Percentiles rank a stretch among this genome's conserved stretches.
Evolutionary conservation across 306 rosid species (phyloP).

Genomic region (Citrullus amarus): DNA sequence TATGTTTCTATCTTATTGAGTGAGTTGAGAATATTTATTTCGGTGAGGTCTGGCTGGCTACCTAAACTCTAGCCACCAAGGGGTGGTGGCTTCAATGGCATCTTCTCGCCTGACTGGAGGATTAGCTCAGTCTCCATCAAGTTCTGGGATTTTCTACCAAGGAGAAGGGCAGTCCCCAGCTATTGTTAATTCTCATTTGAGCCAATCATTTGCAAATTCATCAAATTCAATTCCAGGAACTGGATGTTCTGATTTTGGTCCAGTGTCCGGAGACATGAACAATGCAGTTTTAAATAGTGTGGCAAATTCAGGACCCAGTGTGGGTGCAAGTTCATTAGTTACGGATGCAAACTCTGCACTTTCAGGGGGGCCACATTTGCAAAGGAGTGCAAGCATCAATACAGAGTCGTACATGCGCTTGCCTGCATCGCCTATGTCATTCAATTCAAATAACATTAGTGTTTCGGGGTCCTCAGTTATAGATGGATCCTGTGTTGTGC

Average conservation of each 20-base stretch:
- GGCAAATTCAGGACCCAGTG: slow-evolving; percentile 87
- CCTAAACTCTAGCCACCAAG: slow-evolving; percentile 57
- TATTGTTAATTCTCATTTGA: slow-evolving; percentile 73
- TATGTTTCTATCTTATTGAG: slow-evolving; percentile 23
- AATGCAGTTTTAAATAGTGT: slow-evolving; percentile 67
- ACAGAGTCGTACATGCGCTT: slow-evolving; percentile 71
- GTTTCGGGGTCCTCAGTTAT: slow-evolving; percentile 81
- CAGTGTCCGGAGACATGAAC: slow-evolving; percentile 80
- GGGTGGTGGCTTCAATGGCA: slow-evolving; percentile 75
- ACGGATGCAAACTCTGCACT: slow-evolving; percentile 96
- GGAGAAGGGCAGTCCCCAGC: slow-evolving; percentile 81
- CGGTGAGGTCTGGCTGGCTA: slow-evolving; percentile 64
- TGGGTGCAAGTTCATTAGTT: slow-evolving; percentile 93
- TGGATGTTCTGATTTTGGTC: slow-evolving; percentile 68
- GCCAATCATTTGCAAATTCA: slow-evolving; percentile 72
- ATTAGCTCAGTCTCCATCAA: slow-evolving; percentile 74
- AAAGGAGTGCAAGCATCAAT: slow-evolving; percentile 93
- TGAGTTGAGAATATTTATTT: slow-evolving; percentile 19
- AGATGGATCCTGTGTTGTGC: slow-evolving; percentile 83
- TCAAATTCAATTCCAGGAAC: slow-evolving; percentile 67
- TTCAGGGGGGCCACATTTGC: slow-evolving; percentile 92
- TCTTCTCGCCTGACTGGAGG: slow-evolving; percentile 93
- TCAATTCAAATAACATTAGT: slow-evolving; percentile 86
- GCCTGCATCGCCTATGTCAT: slow-evolving; percentile 93
- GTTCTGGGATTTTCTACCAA: slow-evolving; percentile 98